These are phyloP conservation scores for Rhododendron molle DNA, from an alignment of 148 eudicot species.

Conservation along the genomic window DNA sequence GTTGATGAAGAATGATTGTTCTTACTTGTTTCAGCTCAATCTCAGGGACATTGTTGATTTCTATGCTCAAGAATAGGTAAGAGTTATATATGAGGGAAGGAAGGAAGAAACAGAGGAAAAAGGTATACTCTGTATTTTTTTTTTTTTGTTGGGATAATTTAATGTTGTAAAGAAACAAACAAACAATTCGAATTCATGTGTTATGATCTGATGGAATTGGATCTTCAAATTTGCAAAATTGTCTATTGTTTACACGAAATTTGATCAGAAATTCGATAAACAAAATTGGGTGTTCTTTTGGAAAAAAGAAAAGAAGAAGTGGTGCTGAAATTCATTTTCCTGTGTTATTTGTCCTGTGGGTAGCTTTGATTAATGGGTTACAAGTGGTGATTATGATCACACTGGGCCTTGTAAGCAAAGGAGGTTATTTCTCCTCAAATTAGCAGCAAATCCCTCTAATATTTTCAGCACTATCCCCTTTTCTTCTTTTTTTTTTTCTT, in stretches of 20 bases:
- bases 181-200: background rate
- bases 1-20: background rate
- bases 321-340: background rate
- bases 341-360: background rate
- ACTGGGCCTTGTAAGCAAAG: background rate
- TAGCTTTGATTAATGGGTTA: background rate
- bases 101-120: background rate
- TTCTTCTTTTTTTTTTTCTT: no score
- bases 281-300: no score
- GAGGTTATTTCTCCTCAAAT: no score
- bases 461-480: no score
- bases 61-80: constrained; percentile 1
- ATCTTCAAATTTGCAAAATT: no score
- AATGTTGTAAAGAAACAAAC: background rate
- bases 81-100: background rate
- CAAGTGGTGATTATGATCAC: background rate
- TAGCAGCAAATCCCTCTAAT: no score
- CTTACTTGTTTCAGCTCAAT: background rate
- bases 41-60: background rate
- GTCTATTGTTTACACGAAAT: no score
- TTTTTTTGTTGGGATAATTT: background rate
- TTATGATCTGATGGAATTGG: background rate
- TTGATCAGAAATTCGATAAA: background rate
- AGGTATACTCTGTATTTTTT: background rate
- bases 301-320: no score